Base-by-base conservation (phyloP, 345 rosid species). In the Chamaenerion angustifolium region DNA sequence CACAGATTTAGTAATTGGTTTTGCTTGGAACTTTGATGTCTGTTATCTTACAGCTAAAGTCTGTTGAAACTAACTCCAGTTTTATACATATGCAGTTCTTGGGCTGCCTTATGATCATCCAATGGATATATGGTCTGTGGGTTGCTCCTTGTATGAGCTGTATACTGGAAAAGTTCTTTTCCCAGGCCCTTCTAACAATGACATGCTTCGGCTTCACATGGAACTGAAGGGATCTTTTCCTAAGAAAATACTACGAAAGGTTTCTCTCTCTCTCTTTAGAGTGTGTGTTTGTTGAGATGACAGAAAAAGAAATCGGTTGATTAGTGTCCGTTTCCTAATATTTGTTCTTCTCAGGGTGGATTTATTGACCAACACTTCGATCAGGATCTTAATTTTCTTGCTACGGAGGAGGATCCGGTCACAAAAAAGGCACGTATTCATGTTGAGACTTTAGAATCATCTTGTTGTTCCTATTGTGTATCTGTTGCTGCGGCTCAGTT, bases 181-280 rank as follows among this genome's bases (percentile, higher is more conserved):
- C 62, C 99, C 95, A 37, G 99, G 99, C 62, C 63, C 84, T 23
- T 72, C 85, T 45, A 93, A 93, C 74, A 93, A 85, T 71, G 99
- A 93, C 72, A 93, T 93, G 97, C 69, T 93, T 56, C 94, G 99
- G 44, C 92, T 93, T 69, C 96, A 88, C 64, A 93, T 88, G 94
- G 99, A 93, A 61, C 62, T 88, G 64, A 93, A 93, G 63, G 99
- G 99, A 31, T 80, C 84, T 59, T 85, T 88, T 63, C 94, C 99
- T 1, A 93, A 93, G 85, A 93, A 88, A 78, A 81, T 93, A 95
- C 80, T 93, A 49, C 87, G 84, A 52, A 88, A 83, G 97, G 99
- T 88, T 1, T 31, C 37, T 31, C 37, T 31, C 5, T 31, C 37
- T 31, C 37, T 31, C 37, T 7, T 7, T 31, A 3, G 1, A 7